Base-by-base conservation (phyloP, 371 early-diverging fungal species). In the Zychaea mexicana region DNA sequence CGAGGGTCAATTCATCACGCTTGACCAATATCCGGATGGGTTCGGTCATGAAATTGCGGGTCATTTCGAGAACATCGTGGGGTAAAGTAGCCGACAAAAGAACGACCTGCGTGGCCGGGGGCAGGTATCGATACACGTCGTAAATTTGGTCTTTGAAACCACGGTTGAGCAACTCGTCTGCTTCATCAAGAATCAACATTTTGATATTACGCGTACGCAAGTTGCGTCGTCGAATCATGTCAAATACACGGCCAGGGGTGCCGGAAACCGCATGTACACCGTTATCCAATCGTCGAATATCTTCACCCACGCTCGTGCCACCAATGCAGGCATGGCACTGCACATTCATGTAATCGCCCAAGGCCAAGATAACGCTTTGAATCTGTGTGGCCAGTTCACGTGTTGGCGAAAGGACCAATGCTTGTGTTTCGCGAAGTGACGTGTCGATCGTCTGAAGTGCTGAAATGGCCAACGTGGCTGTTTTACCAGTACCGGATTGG, bases 401-500 rank as follows among this genome's bases (percentile, higher is more conserved):
- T n/a, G 99, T 99, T 10, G 97, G 98, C 38, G 97, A 95, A 42
- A 99, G 85, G 38, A 99, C 94, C 55, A 99, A 87, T 6, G 98
- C 99, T 83, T 99, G 99, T 28, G 95, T 93, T 73, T 93, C 91
- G 54, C 91, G 84, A 21, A 90, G 57, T 15, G 84, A 83, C 52
- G 90, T 88, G 77, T 98, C 96, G 61, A 99, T 90, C 52, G 85
- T 82, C 77, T 99, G 99, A 45, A 99, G 87, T 59, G 94, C 91
- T 27, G 97, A 96, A 72, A 99, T 98, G 33, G 97, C 94, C 85
- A 99, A 99, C 12, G 99, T 99, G 31, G 99, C 99, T 2, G 99
- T 99, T 88, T 99, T 99, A 85, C 99, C 99, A 69, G 99, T 99
- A 81, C 99, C 99, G 61, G 99, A 98, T 85, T 99, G 99, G 36